Conservation (phyloP, 73 alveolate genomes). For the Uronychia setigera region DNA sequence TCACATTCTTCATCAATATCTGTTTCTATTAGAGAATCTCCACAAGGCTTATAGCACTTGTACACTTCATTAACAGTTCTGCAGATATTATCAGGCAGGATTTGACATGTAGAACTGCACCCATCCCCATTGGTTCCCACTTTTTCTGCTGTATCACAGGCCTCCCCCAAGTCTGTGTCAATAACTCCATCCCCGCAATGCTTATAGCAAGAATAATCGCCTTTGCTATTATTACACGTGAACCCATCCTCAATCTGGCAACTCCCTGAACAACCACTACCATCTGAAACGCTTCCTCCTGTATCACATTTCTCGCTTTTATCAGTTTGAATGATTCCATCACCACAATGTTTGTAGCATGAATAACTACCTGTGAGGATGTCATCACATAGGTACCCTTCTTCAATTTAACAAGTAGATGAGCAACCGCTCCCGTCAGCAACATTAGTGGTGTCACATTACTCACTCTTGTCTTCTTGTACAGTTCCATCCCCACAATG, state of each 20-base stretch:
- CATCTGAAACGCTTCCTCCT: background rate
- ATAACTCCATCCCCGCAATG: background rate
- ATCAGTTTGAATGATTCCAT: background rate
- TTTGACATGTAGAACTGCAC: background rate
- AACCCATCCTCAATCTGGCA: background rate
- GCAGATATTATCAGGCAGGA: background rate
- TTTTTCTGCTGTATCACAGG: background rate
- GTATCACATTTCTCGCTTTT: background rate
- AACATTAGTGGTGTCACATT: constrained; percentile 52
- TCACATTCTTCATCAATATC: constrained; percentile 6
- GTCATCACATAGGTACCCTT: constrained; percentile 44
- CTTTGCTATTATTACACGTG: background rate
- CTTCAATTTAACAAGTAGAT: constrained; percentile 32
- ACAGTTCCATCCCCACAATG: constrained; percentile 13
- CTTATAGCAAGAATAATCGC: background rate
- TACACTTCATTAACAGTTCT: background rate
- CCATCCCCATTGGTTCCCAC: background rate
- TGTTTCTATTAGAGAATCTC: background rate
- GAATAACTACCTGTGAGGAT: background rate
- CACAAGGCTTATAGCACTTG: constrained; percentile 8
- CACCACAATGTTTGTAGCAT: background rate
- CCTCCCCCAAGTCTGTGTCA: background rate
- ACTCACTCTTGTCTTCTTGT: background rate
- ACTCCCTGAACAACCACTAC: background rate
- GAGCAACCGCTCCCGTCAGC: constrained; percentile 54